phyloP scores from a whole-genome alignment of 2,329 filamentous ascomycete species.

The Colletotrichum camelliae region DNA sequence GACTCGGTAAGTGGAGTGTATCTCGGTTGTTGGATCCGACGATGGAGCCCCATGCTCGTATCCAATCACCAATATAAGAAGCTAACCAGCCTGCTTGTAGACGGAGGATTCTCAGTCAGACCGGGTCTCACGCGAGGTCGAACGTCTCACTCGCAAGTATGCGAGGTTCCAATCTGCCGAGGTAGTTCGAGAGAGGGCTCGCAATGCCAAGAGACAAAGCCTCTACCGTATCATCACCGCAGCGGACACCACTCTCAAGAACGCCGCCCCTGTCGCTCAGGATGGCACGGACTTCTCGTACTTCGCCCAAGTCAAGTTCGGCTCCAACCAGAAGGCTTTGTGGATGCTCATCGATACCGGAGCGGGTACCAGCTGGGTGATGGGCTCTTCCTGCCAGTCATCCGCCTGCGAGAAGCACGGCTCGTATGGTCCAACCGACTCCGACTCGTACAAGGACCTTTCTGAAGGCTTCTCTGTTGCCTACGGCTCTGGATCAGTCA shows the following conservation, averaged over 20 bases:
- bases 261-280: constrained; percentile 63
- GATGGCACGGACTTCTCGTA: constrained; percentile 72
- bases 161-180: constrained; percentile 30
- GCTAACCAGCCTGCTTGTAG: constrained; percentile 27
- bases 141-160: constrained; percentile 46
- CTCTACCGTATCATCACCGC: constrained; percentile 54
- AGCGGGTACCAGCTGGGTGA: constrained; percentile 82
- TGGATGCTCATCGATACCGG: constrained; percentile 72
- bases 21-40: background rate
- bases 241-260: constrained; percentile 45
- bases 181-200: constrained; percentile 10
- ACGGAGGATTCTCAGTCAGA: constrained; percentile 34
- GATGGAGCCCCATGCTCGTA: background rate
- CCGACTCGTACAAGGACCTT: constrained; percentile 63
- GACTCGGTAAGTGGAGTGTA: background rate
- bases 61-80: background rate
- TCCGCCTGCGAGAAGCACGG: constrained; percentile 73
- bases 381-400: constrained; percentile 71
- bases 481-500: constrained; percentile 80
- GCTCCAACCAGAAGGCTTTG: constrained; percentile 57
- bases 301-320: constrained; percentile 63
- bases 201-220: constrained; percentile 44
- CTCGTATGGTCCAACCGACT: constrained; percentile 70
- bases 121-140: constrained; percentile 42
- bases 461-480: constrained; percentile 64